Conservation (phyloP, 257 asterid genomes). For the Solanum rostratum region DNA sequence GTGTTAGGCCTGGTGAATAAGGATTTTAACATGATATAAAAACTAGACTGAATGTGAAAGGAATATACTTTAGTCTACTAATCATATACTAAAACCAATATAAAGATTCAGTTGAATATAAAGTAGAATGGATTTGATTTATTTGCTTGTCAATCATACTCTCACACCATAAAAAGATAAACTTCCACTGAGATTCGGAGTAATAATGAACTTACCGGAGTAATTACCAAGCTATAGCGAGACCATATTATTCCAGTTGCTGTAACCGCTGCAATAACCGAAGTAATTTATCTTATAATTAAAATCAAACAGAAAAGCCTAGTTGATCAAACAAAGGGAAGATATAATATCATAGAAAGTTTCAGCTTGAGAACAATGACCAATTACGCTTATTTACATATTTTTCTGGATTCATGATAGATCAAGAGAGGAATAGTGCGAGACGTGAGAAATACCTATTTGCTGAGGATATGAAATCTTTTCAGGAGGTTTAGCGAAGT, state of each 20-base stretch:
- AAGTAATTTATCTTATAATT: background rate
- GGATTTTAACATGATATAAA: background rate
- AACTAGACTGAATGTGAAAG: background rate
- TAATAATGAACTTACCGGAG: slow-evolving; percentile 39
- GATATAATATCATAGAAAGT: background rate
- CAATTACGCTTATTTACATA: background rate
- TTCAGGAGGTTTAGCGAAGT: slow-evolving; percentile 56
- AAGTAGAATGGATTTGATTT: background rate
- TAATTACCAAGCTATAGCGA: slow-evolving; percentile 63
- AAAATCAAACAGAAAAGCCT: slow-evolving; percentile 4
- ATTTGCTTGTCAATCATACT: background rate
- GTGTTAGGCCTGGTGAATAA: background rate
- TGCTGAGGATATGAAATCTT: slow-evolving; percentile 63
- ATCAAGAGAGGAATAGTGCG: background rate
- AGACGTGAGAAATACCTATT: slow-evolving; percentile 25
- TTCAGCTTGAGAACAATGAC: background rate
- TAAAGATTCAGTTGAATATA: background rate
- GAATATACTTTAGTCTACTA: no score
- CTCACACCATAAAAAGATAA: background rate
- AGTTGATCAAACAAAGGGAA: slow-evolving; percentile 16
- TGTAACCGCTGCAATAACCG: slow-evolving; percentile 38
- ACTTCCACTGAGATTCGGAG: background rate
- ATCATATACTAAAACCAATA: no score
- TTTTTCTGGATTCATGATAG: background rate
- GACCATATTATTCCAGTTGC: slow-evolving; percentile 74